Evolutionary conservation across 208 protist species (phyloP).

Genomic region (Porcisia hertigi): DNA sequence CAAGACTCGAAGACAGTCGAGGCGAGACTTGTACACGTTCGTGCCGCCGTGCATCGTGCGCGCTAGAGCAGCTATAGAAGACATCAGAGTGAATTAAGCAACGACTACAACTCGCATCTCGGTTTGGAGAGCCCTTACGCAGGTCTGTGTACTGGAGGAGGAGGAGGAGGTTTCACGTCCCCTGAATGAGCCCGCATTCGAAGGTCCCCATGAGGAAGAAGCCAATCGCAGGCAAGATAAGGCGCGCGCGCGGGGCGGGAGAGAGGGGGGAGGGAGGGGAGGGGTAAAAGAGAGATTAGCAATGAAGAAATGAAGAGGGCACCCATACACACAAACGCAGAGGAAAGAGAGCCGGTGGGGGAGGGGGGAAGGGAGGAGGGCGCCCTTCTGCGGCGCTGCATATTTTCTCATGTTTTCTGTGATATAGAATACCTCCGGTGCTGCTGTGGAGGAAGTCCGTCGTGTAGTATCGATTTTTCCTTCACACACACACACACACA

Average conservation of each 20-base stretch:
- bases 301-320: neutral
- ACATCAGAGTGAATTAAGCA: neutral
- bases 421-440: too few relatives aligned
- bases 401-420: too few relatives aligned
- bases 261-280: neutral
- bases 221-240: neutral
- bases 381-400: too few relatives aligned
- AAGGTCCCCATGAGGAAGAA: too few relatives aligned
- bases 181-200: too few relatives aligned
- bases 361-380: neutral
- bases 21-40: constrained; percentile 51
- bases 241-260: neutral
- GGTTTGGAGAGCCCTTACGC: neutral
- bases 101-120: neutral
- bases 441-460: too few relatives aligned
- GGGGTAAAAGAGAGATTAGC: neutral
- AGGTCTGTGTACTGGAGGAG: neutral
- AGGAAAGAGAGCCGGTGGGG: neutral
- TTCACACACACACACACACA: neutral
- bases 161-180: neutral
- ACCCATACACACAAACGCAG: neutral
- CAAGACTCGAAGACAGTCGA: constrained; percentile 45
- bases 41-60: constrained; percentile 30
- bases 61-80: constrained; percentile 14
- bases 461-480: too few relatives aligned